Conservation (phyloP, 768 basidiomycete species). For the Phylloporus rhodoxanthus region DNA sequence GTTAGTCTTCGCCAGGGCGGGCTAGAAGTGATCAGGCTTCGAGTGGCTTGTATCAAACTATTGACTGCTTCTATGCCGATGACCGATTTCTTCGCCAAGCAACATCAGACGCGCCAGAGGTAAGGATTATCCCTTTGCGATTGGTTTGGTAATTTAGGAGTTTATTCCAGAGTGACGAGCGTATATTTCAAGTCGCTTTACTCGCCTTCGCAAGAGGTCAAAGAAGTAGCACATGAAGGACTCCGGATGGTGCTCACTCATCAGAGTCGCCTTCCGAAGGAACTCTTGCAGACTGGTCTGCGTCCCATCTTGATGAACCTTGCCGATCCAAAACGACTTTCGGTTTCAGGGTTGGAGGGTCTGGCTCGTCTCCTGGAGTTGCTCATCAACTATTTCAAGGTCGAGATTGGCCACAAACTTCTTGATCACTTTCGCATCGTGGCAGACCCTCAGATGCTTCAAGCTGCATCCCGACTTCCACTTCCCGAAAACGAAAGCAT, state of each 20-base stretch:
- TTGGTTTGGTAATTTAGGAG: slow-evolving; percentile 2
- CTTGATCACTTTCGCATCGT: slow-evolving; percentile 93
- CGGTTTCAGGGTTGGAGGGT: slow-evolving; percentile 88
- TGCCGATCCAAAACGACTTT: slow-evolving; percentile 90
- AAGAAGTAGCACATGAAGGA: slow-evolving; percentile 92
- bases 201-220: slow-evolving; percentile 83
- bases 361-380: slow-evolving; percentile 89
- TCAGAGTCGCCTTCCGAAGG: slow-evolving; percentile 89
- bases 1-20: slow-evolving; percentile 70
- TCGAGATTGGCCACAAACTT: slow-evolving; percentile 96
- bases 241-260: slow-evolving; percentile 83
- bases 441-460: slow-evolving; percentile 82
- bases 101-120: slow-evolving; percentile 81
- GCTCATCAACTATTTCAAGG: slow-evolving; percentile 98
- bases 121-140: slow-evolving; percentile 28
- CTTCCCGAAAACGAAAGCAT: slow-evolving; percentile 86
- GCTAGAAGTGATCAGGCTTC: slow-evolving; percentile 79
- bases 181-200: slow-evolving; percentile 99
- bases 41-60: slow-evolving; percentile 90
- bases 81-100: slow-evolving; percentile 87
- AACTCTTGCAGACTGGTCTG: slow-evolving; percentile 89
- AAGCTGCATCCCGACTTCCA: slow-evolving; percentile 72
- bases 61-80: slow-evolving; percentile 92
- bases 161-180: slow-evolving; percentile 66
- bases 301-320: slow-evolving; percentile 97